Percentiles rank a stretch among this genome's conserved stretches.
Conservation (phyloP, 352 stramenopile species). For the Phytophthora sp. region DNA sequence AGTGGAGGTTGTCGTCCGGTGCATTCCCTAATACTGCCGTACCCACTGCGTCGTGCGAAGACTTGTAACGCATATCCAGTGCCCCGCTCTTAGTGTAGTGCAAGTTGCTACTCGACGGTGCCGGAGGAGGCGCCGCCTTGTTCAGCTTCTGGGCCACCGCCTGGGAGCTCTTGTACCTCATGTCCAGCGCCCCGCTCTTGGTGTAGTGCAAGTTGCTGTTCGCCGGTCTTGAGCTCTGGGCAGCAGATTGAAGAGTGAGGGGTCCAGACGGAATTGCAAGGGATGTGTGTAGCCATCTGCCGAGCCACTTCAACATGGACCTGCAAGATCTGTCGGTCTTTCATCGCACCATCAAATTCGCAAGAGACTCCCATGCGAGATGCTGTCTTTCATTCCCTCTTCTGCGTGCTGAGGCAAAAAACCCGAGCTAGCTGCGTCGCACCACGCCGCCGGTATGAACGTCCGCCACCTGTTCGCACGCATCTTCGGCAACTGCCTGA, state of each 20-base stretch:
- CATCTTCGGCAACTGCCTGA: slow-evolving; percentile 12
- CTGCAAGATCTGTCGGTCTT: background rate
- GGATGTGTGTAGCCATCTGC: slow-evolving; percentile 24
- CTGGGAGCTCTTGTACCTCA: slow-evolving; percentile 32
- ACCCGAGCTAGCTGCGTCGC: background rate
- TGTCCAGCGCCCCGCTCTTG: slow-evolving; percentile 27
- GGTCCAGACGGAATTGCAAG: slow-evolving; percentile 3
- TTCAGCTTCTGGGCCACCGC: slow-evolving; percentile 12
- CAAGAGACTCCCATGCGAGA: background rate
- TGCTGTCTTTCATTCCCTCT: slow-evolving; percentile 1
- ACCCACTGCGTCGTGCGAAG: slow-evolving; percentile 23
- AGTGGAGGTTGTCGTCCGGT: too few relatives aligned
- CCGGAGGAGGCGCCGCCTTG: slow-evolving; percentile 4
- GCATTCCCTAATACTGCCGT: too few relatives aligned
- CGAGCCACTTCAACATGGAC: slow-evolving; percentile 13
- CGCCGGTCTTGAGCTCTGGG: background rate
- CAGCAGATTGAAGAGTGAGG: slow-evolving; percentile 6
- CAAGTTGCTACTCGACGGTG: slow-evolving; percentile 2
- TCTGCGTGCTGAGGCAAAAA: background rate
- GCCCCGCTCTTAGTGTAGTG: slow-evolving; percentile 30
- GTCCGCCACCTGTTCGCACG: slow-evolving; percentile 1
- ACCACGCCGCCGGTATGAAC: background rate
- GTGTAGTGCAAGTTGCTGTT: slow-evolving; percentile 29
- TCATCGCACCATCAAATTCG: background rate
- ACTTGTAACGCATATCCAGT: slow-evolving; percentile 37